These are phyloP conservation scores for Globisporangium megalacanthum DNA, from an alignment of 352 stramenopile species.

Conservation along the genomic window DNA sequence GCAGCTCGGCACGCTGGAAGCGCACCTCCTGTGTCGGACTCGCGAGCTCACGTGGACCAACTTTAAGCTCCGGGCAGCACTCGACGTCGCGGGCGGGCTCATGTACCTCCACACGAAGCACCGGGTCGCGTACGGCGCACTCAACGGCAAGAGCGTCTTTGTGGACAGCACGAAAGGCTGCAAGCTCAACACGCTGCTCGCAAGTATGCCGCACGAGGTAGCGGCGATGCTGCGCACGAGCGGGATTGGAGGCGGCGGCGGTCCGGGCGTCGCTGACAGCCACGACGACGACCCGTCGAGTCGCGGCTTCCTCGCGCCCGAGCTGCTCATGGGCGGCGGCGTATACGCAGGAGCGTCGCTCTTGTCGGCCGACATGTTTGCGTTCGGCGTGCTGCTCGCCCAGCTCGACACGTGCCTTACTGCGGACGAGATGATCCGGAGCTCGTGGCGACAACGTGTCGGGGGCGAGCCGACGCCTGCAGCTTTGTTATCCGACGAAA, in stretches of 20 bases:
- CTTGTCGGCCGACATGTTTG: slow-evolving; percentile 65
- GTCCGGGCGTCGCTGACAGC: neutral
- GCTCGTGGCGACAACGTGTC: slow-evolving; percentile 23
- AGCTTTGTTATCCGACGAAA: slow-evolving; percentile 4
- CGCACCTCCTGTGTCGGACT: slow-evolving; percentile 32
- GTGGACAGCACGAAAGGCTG: slow-evolving; percentile 68
- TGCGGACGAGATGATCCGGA: slow-evolving; percentile 63
- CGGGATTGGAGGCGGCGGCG: slow-evolving; percentile 9
- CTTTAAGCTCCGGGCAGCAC: slow-evolving; percentile 72
- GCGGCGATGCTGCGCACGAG: neutral
- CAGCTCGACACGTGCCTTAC: slow-evolving; percentile 53
- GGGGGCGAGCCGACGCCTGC: too few relatives aligned
- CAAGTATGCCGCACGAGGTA: slow-evolving; percentile 38
- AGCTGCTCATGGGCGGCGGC: slow-evolving; percentile 36
- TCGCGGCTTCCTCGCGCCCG: slow-evolving; percentile 47
- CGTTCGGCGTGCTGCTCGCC: slow-evolving; percentile 58
- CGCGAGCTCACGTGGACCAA: slow-evolving; percentile 58
- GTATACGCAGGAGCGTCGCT: slow-evolving; percentile 19
- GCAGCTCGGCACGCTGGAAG: slow-evolving; percentile 60
- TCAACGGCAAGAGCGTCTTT: slow-evolving; percentile 65
- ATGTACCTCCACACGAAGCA: slow-evolving; percentile 78
- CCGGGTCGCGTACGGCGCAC: slow-evolving; percentile 62
- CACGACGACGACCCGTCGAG: neutral
- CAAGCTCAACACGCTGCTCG: slow-evolving; percentile 74
- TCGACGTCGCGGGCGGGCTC: slow-evolving; percentile 54